These are phyloP conservation scores for Tolypocladium tropicale DNA, from an alignment of 2,329 filamentous ascomycete species.

Conservation along the genomic window DNA sequence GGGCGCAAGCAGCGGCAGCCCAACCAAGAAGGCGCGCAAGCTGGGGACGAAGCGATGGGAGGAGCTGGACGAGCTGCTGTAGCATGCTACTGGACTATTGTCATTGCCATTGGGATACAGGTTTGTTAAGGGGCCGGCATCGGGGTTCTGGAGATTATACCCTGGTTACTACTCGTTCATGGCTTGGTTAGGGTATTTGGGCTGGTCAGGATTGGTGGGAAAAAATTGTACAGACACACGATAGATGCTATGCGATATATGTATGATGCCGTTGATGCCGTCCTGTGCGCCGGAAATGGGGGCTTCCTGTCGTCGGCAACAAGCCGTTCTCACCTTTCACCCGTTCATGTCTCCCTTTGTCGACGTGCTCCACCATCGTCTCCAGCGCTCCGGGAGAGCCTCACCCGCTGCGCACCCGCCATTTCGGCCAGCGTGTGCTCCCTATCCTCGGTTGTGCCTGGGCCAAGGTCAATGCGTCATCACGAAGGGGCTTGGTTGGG, in stretches of 20 bases:
- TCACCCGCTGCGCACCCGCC: no score
- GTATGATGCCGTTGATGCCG: neutral
- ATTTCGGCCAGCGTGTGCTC: no score
- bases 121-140: neutral
- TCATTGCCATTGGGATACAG: neutral
- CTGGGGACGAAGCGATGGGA: constrained; percentile 39
- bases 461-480: no score
- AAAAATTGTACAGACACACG: neutral
- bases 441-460: no score
- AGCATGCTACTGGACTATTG: neutral
- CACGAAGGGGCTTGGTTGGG: no score
- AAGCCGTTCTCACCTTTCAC: no score
- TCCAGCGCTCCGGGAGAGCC: no score
- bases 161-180: neutral
- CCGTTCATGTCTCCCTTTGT: no score
- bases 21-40: constrained; percentile 41
- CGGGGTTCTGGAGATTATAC: neutral
- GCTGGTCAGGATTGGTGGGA: neutral
- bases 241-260: neutral
- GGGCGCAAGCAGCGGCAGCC: constrained; percentile 27
- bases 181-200: neutral
- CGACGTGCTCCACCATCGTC: no score
- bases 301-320: no score
- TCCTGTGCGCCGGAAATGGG: neutral
- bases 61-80: constrained; percentile 20